Base-by-base conservation (phyloP, 371 early-diverging fungal species). In the Mucor racemosus region DNA sequence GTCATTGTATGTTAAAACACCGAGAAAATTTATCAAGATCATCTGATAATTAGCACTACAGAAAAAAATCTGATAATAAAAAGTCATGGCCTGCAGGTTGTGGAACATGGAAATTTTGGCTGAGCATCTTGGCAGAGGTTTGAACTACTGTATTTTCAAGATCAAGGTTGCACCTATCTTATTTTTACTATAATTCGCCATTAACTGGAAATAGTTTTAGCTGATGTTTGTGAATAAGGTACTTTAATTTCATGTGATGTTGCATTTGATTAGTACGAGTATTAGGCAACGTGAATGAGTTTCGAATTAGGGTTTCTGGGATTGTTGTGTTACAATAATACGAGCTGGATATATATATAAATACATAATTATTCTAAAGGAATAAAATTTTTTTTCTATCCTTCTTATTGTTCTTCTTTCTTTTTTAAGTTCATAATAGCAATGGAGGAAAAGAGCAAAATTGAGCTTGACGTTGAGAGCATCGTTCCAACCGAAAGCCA, bases 381-480 rank as follows among this genome's bases (percentile, higher is more conserved):
- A 26, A 34, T 15, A 26, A 48, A 46, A 8, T 19, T 11, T 50
- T 11, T 26, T 9, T 26, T 11, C 9, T 26, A 21, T 50, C 26
- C 13, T 19, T 50, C 26, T 50, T 19, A 26, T 26, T 50, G 31
- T 50, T 26, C 15, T 56, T 35, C 17, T 50, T 61, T 36, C 26
- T 39, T 50, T 50, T 62, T 17, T 35, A 2, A 34, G 7, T 13
- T 50, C 48, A 33, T 34, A 48, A 34, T 35, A 8, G 36, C 66
- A 39, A 42, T 69, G 50, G 48, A 40, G 4, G 61, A 65, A 33
- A 54, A 69, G 38, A 44, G 34, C 8, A 42, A 67, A 39, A 60
- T 53, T 44, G 66, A 65, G 19, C 15, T 69, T 42, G 69, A 69
- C 39, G 19, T 50, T 26, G 50, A 50, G 21, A 50, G 50, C 26